A percentile compares a stretch with the other conserved stretches of the same genome.
Evolutionary conservation across 78 protist species (phyloP).

Genomic region (Mantamonas sphyraenae): DNA sequence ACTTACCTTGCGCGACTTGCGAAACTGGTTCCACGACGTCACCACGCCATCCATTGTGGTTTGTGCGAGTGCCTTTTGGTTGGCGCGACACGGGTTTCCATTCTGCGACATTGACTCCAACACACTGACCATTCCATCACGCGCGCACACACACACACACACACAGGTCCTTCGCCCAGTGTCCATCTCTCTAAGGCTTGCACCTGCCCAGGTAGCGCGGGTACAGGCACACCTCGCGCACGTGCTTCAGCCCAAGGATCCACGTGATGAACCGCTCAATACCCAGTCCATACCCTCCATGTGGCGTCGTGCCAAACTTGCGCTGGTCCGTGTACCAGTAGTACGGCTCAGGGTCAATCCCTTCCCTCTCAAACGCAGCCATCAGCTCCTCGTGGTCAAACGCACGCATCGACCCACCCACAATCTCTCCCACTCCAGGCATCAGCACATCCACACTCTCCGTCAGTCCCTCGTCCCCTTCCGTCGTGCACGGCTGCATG

Average conservation of each 20-base stretch:
- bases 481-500: constrained; percentile 51
- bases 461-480: constrained; percentile 7
- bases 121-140: too few species aligned
- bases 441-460: constrained; percentile 74
- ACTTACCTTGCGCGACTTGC: too few species aligned
- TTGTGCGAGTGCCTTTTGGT: too few species aligned
- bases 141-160: too few species aligned
- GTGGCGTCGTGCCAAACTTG: constrained; percentile 86
- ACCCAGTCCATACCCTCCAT: constrained; percentile 97
- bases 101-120: too few species aligned
- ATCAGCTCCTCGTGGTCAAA: constrained; percentile 57
- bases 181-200: constrained; percentile 51
- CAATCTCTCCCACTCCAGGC: constrained; percentile 97
- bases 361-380: constrained; percentile 63
- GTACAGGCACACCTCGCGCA: constrained; percentile 85
- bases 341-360: constrained; percentile 72
- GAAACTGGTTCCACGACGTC: too few species aligned
- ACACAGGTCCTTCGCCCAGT: too few species aligned
- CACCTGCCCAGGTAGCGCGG: constrained; percentile 75
- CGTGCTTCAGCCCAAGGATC: constrained; percentile 66
- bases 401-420: constrained; percentile 92
- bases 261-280: constrained; percentile 87
- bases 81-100: too few species aligned
- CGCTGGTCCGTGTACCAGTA: constrained; percentile 95
- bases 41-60: too few species aligned